These are phyloP conservation scores for Apiospora pterosperma DNA, from an alignment of 2,329 filamentous ascomycete species.

Conservation along the genomic window DNA sequence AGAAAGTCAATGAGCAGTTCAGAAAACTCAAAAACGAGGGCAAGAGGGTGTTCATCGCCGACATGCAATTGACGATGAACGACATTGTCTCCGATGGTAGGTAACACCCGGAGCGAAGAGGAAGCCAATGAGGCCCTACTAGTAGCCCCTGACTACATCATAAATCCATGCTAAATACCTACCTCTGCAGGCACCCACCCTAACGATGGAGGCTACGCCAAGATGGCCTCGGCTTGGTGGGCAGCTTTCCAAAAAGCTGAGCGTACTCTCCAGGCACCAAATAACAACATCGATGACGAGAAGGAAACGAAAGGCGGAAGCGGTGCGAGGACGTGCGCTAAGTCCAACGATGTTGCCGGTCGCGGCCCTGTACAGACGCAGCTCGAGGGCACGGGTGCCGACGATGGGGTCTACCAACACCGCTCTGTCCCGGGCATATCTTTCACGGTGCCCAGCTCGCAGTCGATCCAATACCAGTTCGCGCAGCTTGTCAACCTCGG, in stretches of 20 bases:
- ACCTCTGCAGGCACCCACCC: conserved; percentile 11
- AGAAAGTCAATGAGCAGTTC: conserved; percentile 9
- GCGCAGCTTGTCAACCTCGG: conserved; percentile 1
- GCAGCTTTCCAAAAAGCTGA: conserved; percentile 11
- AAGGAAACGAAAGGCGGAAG: neutral
- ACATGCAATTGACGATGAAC: conserved; percentile 8
- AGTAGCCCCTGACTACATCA: neutral
- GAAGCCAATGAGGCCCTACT: neutral
- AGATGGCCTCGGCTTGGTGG: conserved; percentile 13
- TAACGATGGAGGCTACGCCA: conserved; percentile 11
- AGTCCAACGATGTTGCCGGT: neutral
- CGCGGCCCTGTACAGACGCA: conserved; percentile 3
- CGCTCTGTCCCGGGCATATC: neutral
- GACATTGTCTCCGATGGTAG: conserved; percentile 2
- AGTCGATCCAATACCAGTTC: neutral
- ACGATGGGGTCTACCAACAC: conserved; percentile 1
- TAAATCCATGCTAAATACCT: neutral
- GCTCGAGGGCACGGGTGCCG: neutral
- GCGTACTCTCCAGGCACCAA: neutral
- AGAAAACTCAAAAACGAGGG: conserved; percentile 3
- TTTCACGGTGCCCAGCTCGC: neutral
- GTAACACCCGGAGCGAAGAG: neutral
- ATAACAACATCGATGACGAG: neutral
- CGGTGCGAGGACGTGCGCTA: neutral
- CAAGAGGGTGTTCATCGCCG: conserved; percentile 8